Conservation (phyloP, 2,329 filamentous ascomycete species). For the Neofusicoccum kwambonambiense region DNA sequence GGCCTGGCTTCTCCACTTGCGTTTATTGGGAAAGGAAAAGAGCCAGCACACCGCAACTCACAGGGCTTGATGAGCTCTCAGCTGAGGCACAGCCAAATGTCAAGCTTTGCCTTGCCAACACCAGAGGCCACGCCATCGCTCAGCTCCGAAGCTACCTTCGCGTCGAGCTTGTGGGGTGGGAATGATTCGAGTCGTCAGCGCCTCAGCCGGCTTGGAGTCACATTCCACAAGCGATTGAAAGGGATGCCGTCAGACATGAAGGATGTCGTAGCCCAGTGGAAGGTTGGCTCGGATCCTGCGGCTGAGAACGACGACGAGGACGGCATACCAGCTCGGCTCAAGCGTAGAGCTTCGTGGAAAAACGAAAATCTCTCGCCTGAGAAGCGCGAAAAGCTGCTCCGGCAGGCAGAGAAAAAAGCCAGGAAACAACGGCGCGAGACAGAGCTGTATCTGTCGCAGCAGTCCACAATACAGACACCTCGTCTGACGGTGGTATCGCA, state of each 20-base stretch:
- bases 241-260: conserved; percentile 33
- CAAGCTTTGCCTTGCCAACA: conserved; percentile 17
- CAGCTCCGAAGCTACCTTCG: conserved; percentile 15
- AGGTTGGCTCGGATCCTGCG: conserved; percentile 34
- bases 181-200: neutral
- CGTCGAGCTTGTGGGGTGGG: neutral
- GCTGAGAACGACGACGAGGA: neutral
- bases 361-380: conserved; percentile 38
- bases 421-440: conserved; percentile 42
- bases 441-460: conserved; percentile 20
- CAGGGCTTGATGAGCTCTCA: neutral
- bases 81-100: neutral
- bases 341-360: conserved; percentile 27
- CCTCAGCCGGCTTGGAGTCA: conserved; percentile 1
- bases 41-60: neutral
- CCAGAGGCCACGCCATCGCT: conserved; percentile 26
- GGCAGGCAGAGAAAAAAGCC: conserved; percentile 40
- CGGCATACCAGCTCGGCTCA: conserved; percentile 17
- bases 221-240: conserved; percentile 23
- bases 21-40: conserved; percentile 22
- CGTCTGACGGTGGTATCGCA: conserved; percentile 18
- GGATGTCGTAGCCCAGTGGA: conserved; percentile 45
- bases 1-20: conserved; percentile 24
- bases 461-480: conserved; percentile 5
- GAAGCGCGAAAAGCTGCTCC: conserved; percentile 37